A percentile compares a stretch with the other conserved stretches of the same genome.
Conservation (phyloP, 148 eudicot species). For the Vaccinium macrocarpon region DNA sequence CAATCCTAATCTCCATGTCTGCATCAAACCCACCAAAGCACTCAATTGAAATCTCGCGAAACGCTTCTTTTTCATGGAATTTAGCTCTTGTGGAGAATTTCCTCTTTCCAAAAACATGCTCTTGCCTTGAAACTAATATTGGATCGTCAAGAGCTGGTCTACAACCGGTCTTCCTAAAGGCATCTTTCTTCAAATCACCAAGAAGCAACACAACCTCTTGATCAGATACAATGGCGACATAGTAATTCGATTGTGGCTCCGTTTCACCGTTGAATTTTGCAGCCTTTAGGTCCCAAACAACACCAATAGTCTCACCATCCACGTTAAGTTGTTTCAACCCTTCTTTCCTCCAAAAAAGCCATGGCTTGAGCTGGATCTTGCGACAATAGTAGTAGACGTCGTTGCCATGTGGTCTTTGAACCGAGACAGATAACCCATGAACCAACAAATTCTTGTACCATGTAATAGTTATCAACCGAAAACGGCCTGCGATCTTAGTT, state of each 20-base stretch:
- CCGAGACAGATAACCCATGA: slow-evolving; percentile 62
- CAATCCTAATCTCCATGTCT: slow-evolving; percentile 66
- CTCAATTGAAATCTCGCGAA: slow-evolving; percentile 65
- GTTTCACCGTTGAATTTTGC: slow-evolving; percentile 71
- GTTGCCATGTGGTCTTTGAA: slow-evolving; percentile 40
- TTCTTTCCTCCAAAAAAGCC: slow-evolving; percentile 76
- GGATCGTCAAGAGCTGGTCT: slow-evolving; percentile 67
- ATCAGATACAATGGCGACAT: slow-evolving; percentile 61
- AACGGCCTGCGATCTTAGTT: slow-evolving; percentile 45
- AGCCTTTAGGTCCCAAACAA: slow-evolving; percentile 72
- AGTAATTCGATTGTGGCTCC: slow-evolving; percentile 69
- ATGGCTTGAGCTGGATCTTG: slow-evolving; percentile 79
- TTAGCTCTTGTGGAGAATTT: slow-evolving; percentile 48
- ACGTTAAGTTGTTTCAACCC: slow-evolving; percentile 55
- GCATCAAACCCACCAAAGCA: slow-evolving; percentile 39
- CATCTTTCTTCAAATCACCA: slow-evolving; percentile 70
- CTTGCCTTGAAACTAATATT: slow-evolving; percentile 54
- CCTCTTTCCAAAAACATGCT: slow-evolving; percentile 73
- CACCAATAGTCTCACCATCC: slow-evolving; percentile 42
- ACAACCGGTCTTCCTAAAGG: slow-evolving; percentile 66
- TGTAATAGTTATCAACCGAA: slow-evolving; percentile 54
- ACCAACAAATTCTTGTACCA: slow-evolving; percentile 81
- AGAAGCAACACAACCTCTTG: slow-evolving; percentile 61
- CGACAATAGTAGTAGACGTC: slow-evolving; percentile 38
- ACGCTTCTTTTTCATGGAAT: slow-evolving; percentile 53